Evolutionary conservation across 2,329 filamentous ascomycete species (phyloP), one percentile per base, ranked within the genome.

Genomic region (Diplocarpon mali): DNA sequence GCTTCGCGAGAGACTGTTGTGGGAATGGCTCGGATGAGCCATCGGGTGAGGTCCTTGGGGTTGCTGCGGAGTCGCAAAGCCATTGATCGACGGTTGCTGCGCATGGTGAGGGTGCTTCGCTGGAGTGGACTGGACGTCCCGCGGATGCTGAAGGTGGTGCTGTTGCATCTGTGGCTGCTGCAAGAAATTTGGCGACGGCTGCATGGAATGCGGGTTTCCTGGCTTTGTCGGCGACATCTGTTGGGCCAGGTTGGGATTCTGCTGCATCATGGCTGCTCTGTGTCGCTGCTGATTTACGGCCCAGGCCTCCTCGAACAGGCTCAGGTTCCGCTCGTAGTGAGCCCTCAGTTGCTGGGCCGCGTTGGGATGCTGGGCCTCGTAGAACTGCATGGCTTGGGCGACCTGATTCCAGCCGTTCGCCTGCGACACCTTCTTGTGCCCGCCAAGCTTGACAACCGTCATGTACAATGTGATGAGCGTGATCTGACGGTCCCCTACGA

Each of bases 401-500:
- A 95, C 70, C 40, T 78, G 73, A 1, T 71, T 69, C 92, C 92
- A 96, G 46, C 73, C 71, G 51, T 86, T 85, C 17, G 70, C 69
- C 17, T 75, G 72, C 0, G 78, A 81, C 2, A 93, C 78, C 48
- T 73, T 77, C 54, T 83, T 84, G 45, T 83, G 92, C 5, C 88
- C 88, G 17, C 85, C 85, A 53, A 76, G 71, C 56, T 84, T 89
- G 53, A 81, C 75, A 1, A 95, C 85, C 0, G 77, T 70, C 49
- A 82, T 77, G 62, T 93, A 96, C 2, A 96, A 69, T 49, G 80
- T 75, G 58, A 86, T 76, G 11, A 95, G 66, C 55, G 83, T 82
- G 31, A 96, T 70, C 0, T 75, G 75, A 10, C 85, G 79, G 42
- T 87, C 84, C 42, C 77, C 80, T 17, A 94, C 75, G 16, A 77